phyloP scores from a whole-genome alignment of 2,329 filamentous ascomycete species.

The Penicillium verrucosum region DNA sequence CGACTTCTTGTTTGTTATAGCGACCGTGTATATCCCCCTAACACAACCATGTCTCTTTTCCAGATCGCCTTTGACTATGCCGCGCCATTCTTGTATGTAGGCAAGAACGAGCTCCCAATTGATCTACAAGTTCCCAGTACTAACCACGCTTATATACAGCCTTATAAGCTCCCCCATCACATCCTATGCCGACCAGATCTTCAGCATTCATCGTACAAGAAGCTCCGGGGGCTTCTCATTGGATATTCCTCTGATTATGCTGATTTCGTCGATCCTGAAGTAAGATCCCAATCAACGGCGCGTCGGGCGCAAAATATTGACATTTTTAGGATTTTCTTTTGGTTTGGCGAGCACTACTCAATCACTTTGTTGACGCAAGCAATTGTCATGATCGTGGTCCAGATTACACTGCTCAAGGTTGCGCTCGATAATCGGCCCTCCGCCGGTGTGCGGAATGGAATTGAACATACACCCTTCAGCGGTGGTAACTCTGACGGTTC shows the following conservation, averaged over 20 bases:
- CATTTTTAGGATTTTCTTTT: slow-evolving; percentile 57
- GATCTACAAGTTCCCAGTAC: neutral
- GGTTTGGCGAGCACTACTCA: slow-evolving; percentile 62
- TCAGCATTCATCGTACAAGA: slow-evolving; percentile 59
- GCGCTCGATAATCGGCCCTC: slow-evolving; percentile 56
- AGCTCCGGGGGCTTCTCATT: slow-evolving; percentile 63
- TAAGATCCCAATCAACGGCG: slow-evolving; percentile 27
- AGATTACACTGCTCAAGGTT: slow-evolving; percentile 58
- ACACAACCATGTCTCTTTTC: slow-evolving; percentile 37
- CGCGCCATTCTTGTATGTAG: slow-evolving; percentile 49
- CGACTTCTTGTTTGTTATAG: neutral
- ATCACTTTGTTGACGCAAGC: slow-evolving; percentile 59
- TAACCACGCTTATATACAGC: slow-evolving; percentile 33
- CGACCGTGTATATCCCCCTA: slow-evolving; percentile 1
- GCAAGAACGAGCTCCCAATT: neutral
- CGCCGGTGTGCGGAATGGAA: slow-evolving; percentile 37
- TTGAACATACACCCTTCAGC: slow-evolving; percentile 44
- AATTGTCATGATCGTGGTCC: slow-evolving; percentile 57
- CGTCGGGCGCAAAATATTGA: slow-evolving; percentile 6
- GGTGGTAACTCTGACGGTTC: slow-evolving; percentile 22
- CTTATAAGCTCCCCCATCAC: slow-evolving; percentile 62
- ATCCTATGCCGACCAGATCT: slow-evolving; percentile 65
- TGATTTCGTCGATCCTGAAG: slow-evolving; percentile 63
- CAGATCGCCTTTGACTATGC: slow-evolving; percentile 45
- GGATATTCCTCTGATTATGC: slow-evolving; percentile 66